Percentiles rank a stretch among this genome's conserved stretches.
Conservation (phyloP, 2,329 filamentous ascomycete genomes). For the Rachicladosporium sp. region DNA sequence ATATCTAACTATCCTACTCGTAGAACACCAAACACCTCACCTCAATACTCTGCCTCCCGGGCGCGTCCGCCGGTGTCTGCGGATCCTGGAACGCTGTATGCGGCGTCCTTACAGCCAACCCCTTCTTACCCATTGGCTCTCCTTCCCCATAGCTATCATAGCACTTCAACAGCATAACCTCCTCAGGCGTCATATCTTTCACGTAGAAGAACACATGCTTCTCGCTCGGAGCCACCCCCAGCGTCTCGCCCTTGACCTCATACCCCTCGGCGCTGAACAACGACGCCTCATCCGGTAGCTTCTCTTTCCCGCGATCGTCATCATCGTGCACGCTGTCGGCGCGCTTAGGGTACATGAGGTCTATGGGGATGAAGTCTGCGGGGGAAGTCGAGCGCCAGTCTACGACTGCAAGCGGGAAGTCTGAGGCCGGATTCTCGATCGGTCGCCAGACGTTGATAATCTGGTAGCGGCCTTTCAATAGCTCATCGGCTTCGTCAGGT, state of each 20-base stretch:
- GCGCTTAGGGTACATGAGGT: constrained; percentile 49
- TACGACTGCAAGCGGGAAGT: constrained; percentile 57
- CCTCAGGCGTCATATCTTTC: constrained; percentile 52
- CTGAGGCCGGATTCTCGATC: constrained; percentile 50
- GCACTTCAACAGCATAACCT: constrained; percentile 42
- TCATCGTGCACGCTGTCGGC: constrained; percentile 26
- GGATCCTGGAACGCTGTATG: constrained; percentile 75
- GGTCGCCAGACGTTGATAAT: constrained; percentile 63
- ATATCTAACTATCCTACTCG: constrained; percentile 5
- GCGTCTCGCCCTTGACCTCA: constrained; percentile 51
- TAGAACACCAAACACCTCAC: constrained; percentile 70
- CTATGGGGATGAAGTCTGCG: constrained; percentile 47
- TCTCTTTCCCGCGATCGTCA: constrained; percentile 49
- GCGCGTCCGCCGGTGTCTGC: constrained; percentile 54
- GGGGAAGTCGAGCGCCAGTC: constrained; percentile 49
- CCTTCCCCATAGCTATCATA: constrained; percentile 34
- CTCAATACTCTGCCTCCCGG: constrained; percentile 75
- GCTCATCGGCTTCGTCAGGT: constrained; percentile 42
- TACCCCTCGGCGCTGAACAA: constrained; percentile 46
- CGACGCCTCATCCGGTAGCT: constrained; percentile 36
- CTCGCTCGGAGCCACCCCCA: constrained; percentile 45
- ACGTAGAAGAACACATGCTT: constrained; percentile 52
- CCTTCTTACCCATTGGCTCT: constrained; percentile 25
- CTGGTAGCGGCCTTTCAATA: constrained; percentile 48
- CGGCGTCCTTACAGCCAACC: constrained; percentile 38